Base-by-base conservation (phyloP, 495 filamentous ascomycete genomes). In the Hyaloscypha finlandica region DNA sequence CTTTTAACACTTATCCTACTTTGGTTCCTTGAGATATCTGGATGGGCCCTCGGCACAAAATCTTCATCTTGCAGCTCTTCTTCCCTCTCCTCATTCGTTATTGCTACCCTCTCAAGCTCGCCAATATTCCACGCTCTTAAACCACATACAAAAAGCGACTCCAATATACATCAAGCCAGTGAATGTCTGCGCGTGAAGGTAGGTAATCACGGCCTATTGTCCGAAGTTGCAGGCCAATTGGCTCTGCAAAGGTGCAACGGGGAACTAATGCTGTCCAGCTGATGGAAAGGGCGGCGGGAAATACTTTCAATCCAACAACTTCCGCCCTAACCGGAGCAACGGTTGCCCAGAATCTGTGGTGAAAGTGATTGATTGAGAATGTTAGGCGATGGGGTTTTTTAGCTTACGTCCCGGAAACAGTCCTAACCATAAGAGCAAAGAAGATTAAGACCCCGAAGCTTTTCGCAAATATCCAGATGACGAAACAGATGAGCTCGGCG, bases 291-390 rank as follows among this genome's bases (percentile, higher is more conserved):
- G 85, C 72, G 42, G 89, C 85, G 31, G 92, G 92, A 3, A 94
- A 79, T 55, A 92, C 79, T 70, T 82, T 80, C 14, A 96, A 71
- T 3, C 91, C 91, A 39, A 95, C 87, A 25, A 95, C 87, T 73
- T 96, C 92, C 0, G 89, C 89, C 22, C 87, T 82, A 14, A 96
- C 88, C 0, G 92, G 92, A 3, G 82, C 88, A 22, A 90, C 79
- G 6, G 86, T 88, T 6, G 88, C 86, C 90, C 90, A 93, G 71
- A 90, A 91, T 1, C 70, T 72, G 45, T 35, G 30, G 25, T 2
- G 25, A 25, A 33, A 35, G 3, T 29, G 63, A n/a, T 53, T 25
- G 35, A 37, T 42, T 30, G 5, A 2, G 77, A 64, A 65, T 78
- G 64, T 58, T 78, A 68, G 32, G 79, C 70, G 70, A 88, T 33